These are phyloP conservation scores for Delonix regia DNA, from an alignment of 306 rosid genomes.

Conservation along the genomic window DNA sequence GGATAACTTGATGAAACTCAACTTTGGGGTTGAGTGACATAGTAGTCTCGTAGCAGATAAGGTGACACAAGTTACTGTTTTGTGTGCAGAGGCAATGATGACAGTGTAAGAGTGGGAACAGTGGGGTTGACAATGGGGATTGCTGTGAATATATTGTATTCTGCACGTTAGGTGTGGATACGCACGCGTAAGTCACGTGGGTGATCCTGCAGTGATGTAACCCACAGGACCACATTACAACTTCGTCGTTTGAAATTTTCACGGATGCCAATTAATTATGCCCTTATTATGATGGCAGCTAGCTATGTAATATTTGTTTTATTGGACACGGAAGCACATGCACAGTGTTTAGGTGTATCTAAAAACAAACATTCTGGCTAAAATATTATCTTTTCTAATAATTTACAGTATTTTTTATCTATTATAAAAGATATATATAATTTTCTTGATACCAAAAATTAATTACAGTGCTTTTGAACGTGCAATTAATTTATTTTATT, in stretches of 20 bases:
- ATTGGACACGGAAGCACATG: constrained; percentile 26
- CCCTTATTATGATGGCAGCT: constrained; percentile 22
- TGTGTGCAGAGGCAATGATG: constrained; percentile 42
- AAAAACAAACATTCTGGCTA: background rate
- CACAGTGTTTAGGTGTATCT: background rate
- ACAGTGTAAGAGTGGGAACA: constrained; percentile 32
- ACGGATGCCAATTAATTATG: constrained; percentile 3
- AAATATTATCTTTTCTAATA: too few species aligned
- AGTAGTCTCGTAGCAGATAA: constrained; percentile 21
- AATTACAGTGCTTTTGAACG: too few species aligned
- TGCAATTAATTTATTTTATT: too few species aligned
- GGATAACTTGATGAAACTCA: too few species aligned
- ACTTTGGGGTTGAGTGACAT: background rate
- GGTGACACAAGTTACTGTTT: constrained; percentile 39
- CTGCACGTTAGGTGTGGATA: constrained; percentile 37
- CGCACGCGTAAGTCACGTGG: constrained; percentile 56
- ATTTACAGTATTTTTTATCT: too few species aligned
- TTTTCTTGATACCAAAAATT: too few species aligned
- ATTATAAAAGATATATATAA: too few species aligned
- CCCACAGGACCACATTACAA: constrained; percentile 42
- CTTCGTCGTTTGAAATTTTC: constrained; percentile 5
- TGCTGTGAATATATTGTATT: constrained; percentile 23
- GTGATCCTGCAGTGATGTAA: constrained; percentile 19
- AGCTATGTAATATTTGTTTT: background rate
- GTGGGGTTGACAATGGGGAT: constrained; percentile 48